phyloP scores from a whole-genome alignment of 139 green algal species.

The Pleodorina starrii region DNA sequence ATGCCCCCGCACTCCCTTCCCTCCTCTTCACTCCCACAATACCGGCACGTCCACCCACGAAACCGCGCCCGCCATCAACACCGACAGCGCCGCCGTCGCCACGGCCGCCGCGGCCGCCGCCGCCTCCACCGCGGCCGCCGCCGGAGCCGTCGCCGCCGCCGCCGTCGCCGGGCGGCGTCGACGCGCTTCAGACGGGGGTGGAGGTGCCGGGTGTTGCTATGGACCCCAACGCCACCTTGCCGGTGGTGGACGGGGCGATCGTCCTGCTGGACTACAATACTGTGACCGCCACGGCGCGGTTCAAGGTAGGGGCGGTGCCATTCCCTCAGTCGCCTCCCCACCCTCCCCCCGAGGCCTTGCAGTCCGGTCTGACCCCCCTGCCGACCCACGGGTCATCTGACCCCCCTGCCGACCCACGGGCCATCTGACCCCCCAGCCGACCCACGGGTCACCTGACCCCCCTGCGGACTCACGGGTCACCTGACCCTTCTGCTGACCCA shows the following conservation, averaged over 20 bases:
- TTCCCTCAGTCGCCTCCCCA: not conserved
- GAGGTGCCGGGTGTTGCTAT: not conserved
- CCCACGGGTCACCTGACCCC: not conserved
- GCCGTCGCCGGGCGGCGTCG: not conserved
- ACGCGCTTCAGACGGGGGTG: not conserved
- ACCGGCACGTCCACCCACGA: not conserved
- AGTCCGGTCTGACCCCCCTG: too few species aligned
- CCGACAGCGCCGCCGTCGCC: not conserved
- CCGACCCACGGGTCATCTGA: too few species aligned
- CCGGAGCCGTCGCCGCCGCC: not conserved
- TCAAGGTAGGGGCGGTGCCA: not conserved
- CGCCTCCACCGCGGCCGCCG: not conserved
- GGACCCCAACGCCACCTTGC: not conserved
- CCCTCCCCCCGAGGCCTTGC: too few species aligned
- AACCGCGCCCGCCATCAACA: not conserved
- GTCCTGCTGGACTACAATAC: constrained; percentile 16
- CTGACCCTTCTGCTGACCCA: not conserved
- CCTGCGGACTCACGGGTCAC: not conserved
- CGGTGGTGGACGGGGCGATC: not conserved
- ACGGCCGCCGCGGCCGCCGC: not conserved
- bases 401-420: too few species aligned
- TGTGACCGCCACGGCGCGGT: constrained; percentile 12
- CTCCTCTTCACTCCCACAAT: not conserved
- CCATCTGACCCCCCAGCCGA: not conserved
- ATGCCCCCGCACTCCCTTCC: too few species aligned